phyloP scores from a whole-genome alignment of 306 rosid genomes.

The Ormosia semicastrata region DNA sequence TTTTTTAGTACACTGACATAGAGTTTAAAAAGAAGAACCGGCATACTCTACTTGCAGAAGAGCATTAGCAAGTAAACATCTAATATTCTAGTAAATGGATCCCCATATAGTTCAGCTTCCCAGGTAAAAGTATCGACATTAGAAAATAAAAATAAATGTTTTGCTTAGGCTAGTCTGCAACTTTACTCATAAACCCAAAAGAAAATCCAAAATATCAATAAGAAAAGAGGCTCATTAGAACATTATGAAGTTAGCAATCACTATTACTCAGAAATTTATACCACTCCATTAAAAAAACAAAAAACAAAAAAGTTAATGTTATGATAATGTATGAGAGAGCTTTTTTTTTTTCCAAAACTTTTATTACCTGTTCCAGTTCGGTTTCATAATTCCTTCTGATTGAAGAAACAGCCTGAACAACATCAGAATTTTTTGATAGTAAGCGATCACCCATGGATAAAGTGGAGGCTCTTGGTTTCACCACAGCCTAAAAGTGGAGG shows the following conservation, averaged over 20 bases:
- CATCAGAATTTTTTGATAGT: conserved; percentile 51
- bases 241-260: neutral
- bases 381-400: conserved; percentile 63
- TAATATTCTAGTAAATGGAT: neutral
- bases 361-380: conserved; percentile 74
- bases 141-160: neutral
- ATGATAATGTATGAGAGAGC: neutral
- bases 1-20: neutral
- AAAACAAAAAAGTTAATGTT: neutral
- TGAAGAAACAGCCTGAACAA: conserved; percentile 52
- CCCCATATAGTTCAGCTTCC: neutral
- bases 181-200: neutral
- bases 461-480: conserved; percentile 50
- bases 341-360: neutral
- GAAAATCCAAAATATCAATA: neutral
- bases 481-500: conserved; percentile 50
- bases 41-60: neutral
- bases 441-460: conserved; percentile 38
- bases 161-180: neutral
- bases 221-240: neutral
- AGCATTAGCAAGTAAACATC: neutral
- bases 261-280: neutral
- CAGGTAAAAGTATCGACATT: neutral
- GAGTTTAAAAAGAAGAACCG: neutral
- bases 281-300: neutral